Conservation (phyloP, 495 filamentous ascomycete species). For the Oidiodendron maius region DNA sequence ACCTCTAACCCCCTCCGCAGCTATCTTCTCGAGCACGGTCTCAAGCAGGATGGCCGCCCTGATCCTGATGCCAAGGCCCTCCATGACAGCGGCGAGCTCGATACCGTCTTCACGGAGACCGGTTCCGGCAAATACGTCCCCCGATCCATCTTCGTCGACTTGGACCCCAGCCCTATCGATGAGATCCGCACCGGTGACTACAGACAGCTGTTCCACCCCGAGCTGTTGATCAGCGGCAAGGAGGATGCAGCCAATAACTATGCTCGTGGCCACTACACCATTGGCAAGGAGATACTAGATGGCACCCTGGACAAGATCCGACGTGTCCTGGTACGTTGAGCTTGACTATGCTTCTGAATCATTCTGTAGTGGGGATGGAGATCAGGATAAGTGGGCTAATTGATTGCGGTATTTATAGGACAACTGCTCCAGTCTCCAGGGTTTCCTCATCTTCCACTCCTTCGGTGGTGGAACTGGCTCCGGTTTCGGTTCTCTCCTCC, state of each 20-base stretch:
- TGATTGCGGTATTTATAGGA: slow-evolving; percentile 40
- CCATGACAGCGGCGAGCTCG: slow-evolving; percentile 62
- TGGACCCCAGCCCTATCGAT: slow-evolving; percentile 87
- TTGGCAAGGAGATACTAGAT: slow-evolving; percentile 87
- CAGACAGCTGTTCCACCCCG: slow-evolving; percentile 85
- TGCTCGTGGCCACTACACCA: slow-evolving; percentile 88
- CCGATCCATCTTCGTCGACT: slow-evolving; percentile 81
- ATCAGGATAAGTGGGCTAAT: not conserved
- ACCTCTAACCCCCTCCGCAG: slow-evolving; percentile 48
- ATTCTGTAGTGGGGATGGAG: not conserved
- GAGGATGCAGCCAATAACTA: slow-evolving; percentile 96
- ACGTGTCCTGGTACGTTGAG: slow-evolving; percentile 47
- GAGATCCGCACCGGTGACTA: slow-evolving; percentile 82
- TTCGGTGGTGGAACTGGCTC: slow-evolving; percentile 91
- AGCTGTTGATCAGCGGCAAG: slow-evolving; percentile 83
- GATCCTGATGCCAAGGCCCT: slow-evolving; percentile 58
- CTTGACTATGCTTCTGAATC: too few relatives aligned
- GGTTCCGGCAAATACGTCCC: slow-evolving; percentile 84
- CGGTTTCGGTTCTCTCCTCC: slow-evolving; percentile 80
- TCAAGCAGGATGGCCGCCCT: slow-evolving; percentile 67
- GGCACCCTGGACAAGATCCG: slow-evolving; percentile 79
- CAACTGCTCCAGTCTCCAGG: slow-evolving; percentile 86
- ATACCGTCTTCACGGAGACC: slow-evolving; percentile 91
- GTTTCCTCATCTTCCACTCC: slow-evolving; percentile 91
- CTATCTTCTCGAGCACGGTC: slow-evolving; percentile 87